Evolutionary conservation across 139 green algal genomes (phyloP), one percentile per base, ranked within the genome.

Genomic region (Picochlorum sp.): DNA sequence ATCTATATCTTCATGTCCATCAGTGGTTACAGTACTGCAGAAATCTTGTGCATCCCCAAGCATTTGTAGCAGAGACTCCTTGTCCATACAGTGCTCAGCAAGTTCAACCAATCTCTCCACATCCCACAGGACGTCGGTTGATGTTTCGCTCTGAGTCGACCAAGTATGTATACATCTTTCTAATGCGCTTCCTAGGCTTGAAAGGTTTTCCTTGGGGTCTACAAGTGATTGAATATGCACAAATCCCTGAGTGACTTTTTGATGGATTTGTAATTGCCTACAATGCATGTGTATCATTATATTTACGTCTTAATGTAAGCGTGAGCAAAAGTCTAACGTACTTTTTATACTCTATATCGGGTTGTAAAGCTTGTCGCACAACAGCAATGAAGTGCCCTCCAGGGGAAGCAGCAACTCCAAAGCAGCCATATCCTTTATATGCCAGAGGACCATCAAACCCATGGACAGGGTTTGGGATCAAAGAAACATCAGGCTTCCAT

Each of bases 331-430:
- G 10, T 56, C 10, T 15, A 49, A 72, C 68, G 45, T 61, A 71
- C 70, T 65, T 72, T n/a, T 60, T 45, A 5, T 73, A 57, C 38
- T 77, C 70, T 4, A 51, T 45, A 2, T 16, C 45, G 3, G 70
- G 45, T 2, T 49, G 14, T 16, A 72, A 18, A 5, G 57, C 41
- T 20, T 52, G 23, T 31, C 55, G 56, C 23, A 45, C 41, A 45
- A 71, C 59, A 2, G 70, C 64, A 8, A 61, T 24, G 47, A 77
- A 77, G 16, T 67, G n/a, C 30, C 70, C 70, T 3, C 49, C 24
- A n/a, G 64, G 70, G 5, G 70, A 72, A 21, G 45, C 16, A 4
- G 70, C 64, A 62, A 72, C 34, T 18, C 70, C 70, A 16, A 55
- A 28, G 13, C 52, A 62, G 20, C 70, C 62, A 41, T 69, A 57